Percentiles rank a stretch among this genome's conserved stretches.
Conservation (phyloP, 106 monocot species). For the Apostasia shenzhenica region DNA sequence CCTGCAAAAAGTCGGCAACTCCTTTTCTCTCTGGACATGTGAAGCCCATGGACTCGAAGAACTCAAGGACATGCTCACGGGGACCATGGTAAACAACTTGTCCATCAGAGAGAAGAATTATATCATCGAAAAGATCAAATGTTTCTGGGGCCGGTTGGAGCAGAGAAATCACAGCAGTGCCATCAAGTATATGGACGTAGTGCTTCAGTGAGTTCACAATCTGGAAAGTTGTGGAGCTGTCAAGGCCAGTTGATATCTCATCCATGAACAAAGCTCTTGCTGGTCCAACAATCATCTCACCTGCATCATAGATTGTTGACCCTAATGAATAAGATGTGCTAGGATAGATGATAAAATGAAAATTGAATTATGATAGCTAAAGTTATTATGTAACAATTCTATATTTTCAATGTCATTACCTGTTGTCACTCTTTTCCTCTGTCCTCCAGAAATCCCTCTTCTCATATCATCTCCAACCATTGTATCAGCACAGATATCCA, state of each 20-base stretch:
- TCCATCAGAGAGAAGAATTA: slow-evolving; percentile 37
- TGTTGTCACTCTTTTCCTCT: slow-evolving; percentile 28
- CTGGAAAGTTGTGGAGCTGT: slow-evolving; percentile 34
- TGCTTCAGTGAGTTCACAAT: slow-evolving; percentile 32
- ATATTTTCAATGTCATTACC: not conserved
- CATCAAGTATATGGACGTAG: slow-evolving; percentile 22
- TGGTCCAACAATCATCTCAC: slow-evolving; percentile 34
- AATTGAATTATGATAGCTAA: not conserved
- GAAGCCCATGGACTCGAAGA: slow-evolving; percentile 36
- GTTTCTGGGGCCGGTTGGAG: slow-evolving; percentile 38
- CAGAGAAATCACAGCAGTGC: slow-evolving; percentile 24
- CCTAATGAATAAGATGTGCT: not conserved
- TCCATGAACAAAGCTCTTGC: slow-evolving; percentile 30
- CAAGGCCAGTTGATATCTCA: slow-evolving; percentile 38
- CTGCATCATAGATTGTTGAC: slow-evolving; percentile 2
- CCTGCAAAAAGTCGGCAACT: slow-evolving; percentile 35
- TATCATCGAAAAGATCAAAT: slow-evolving; percentile 32
- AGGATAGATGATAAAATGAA: not conserved
- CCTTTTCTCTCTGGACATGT: slow-evolving; percentile 38
- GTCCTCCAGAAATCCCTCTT: slow-evolving; percentile 32
- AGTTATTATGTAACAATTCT: not conserved
- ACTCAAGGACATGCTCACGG: slow-evolving; percentile 29
- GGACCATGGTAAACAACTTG: slow-evolving; percentile 33
- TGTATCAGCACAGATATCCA: slow-evolving; percentile 34
- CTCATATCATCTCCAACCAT: slow-evolving; percentile 19